phyloP scores from a whole-genome alignment of 139 green algal species.

The Chlorella sp. region DNA sequence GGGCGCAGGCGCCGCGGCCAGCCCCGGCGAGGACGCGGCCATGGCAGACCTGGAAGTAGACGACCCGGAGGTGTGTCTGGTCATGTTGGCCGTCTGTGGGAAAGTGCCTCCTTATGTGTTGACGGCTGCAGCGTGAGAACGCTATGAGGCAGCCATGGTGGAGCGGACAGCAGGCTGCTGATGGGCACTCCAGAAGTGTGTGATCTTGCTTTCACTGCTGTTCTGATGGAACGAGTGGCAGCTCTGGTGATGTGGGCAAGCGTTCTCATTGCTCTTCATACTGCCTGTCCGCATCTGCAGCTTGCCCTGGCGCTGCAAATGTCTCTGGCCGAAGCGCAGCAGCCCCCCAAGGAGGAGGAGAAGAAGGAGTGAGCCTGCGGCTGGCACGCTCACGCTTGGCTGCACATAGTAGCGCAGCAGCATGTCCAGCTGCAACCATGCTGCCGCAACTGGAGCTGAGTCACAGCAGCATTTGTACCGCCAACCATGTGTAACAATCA shows the following conservation, averaged over 20 bases:
- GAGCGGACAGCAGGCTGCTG: too few species aligned
- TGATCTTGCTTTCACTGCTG: too few species aligned
- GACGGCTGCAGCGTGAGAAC: background rate
- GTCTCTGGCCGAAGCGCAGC: slow-evolving; percentile 30
- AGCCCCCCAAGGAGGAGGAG: slow-evolving; percentile 25
- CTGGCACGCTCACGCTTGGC: background rate
- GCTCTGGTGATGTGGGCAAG: too few species aligned
- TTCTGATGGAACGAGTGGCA: too few species aligned
- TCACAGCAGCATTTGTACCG: too few species aligned
- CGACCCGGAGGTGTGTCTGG: slow-evolving; percentile 33
- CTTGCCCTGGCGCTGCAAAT: slow-evolving; percentile 52
- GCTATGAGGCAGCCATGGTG: too few species aligned
- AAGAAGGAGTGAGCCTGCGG: slow-evolving; percentile 2
- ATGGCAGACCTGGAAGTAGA: slow-evolving; percentile 43
- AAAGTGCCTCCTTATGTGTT: background rate
- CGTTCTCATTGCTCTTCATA: background rate
- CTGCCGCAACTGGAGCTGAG: too few species aligned
- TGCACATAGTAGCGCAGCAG: background rate
- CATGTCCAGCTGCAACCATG: background rate
- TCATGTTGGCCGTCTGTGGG: background rate
- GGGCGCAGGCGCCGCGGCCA: too few species aligned
- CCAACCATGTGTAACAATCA: too few species aligned
- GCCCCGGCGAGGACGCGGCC: slow-evolving; percentile 7
- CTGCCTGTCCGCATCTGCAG: background rate
- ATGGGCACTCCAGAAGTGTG: too few species aligned